Evolutionary conservation across 805 yeast species (phyloP), one percentile per base, ranked within the genome.

Genomic region (Candida adriatica): DNA sequence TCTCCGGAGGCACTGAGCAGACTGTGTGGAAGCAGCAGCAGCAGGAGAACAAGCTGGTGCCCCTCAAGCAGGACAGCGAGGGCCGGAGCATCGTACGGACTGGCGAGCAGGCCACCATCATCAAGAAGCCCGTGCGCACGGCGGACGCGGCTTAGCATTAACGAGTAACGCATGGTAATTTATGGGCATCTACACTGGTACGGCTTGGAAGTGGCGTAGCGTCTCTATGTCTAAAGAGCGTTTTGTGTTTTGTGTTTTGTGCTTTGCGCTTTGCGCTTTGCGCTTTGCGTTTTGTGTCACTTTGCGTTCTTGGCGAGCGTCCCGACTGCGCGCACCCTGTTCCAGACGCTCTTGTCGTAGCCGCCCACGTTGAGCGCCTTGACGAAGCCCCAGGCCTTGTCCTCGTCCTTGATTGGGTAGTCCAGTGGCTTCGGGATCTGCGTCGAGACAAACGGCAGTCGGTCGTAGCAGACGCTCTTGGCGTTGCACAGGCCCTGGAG

Each of bases 381-480:
- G 5, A 92, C 92, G 61, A 92, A 83, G 13, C 66, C 68, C 96
- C 97, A 90, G 1, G 97, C 96, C 45, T 70, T 79, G 44, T 74
- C 70, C 41, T 79, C 83, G 45, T 80, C 79, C 19, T 71, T 68
- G 42, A 92, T 83, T 2, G 99, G 99, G 51, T 92, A 92, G 56
- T 92, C 97, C 30, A 92, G 61, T 2, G 90, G 86, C 23, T 75
- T 73, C 2, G 99, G 99, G 24, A 92, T 87, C 29, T 74, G 67
- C 2, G 94, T 83, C 6, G 87, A 75, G 10, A 92, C 66, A 44
- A 85, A 73, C 16, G 90, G 77, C 27, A 80, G 70, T 42, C 73
- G 76, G 60, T 92, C 97, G 64, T 73, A 81, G 38, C 95, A 87
- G 4, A 92, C 73, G 26, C 94, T 77, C 53, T 92, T 92, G 33